These are phyloP conservation scores for Mycena chlorophos DNA, from an alignment of 768 basidiomycete genomes.

Conservation along the genomic window DNA sequence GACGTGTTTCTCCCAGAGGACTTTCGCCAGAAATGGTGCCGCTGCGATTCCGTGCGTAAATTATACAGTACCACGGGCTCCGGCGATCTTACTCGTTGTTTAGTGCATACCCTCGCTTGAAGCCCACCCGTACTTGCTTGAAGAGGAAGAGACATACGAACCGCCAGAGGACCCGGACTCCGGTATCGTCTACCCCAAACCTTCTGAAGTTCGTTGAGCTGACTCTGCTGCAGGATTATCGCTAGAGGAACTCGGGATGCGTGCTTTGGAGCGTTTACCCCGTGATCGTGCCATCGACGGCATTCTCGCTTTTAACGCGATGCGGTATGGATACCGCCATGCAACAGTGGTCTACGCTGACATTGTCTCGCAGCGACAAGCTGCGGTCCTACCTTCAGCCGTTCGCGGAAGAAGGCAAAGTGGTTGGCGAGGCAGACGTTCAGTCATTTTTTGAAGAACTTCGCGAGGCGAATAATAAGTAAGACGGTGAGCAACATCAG, in stretches of 20 bases:
- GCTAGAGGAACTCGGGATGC: conserved; percentile 80
- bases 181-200: conserved; percentile 42
- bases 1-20: conserved; percentile 76
- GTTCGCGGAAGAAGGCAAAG: conserved; percentile 74
- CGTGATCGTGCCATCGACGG: conserved; percentile 82
- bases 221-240: conserved; percentile 55
- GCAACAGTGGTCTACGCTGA: neutral
- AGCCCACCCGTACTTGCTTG: conserved; percentile 58
- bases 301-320: conserved; percentile 78
- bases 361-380: conserved; percentile 54
- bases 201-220: neutral
- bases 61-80: conserved; percentile 14
- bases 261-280: conserved; percentile 70
- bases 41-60: conserved; percentile 55
- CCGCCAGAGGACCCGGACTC: conserved; percentile 87
- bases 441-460: conserved; percentile 62
- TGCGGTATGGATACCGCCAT: conserved; percentile 57
- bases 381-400: conserved; percentile 71
- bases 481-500: neutral
- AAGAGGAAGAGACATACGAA: conserved; percentile 83
- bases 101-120: conserved; percentile 64
- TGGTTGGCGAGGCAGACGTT: conserved; percentile 74
- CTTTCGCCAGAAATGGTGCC: conserved; percentile 81
- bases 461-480: conserved; percentile 33
- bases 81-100: neutral